These are phyloP conservation scores for Usnea hakonensis DNA, from an alignment of 495 filamentous ascomycete species.

Conservation along the genomic window DNA sequence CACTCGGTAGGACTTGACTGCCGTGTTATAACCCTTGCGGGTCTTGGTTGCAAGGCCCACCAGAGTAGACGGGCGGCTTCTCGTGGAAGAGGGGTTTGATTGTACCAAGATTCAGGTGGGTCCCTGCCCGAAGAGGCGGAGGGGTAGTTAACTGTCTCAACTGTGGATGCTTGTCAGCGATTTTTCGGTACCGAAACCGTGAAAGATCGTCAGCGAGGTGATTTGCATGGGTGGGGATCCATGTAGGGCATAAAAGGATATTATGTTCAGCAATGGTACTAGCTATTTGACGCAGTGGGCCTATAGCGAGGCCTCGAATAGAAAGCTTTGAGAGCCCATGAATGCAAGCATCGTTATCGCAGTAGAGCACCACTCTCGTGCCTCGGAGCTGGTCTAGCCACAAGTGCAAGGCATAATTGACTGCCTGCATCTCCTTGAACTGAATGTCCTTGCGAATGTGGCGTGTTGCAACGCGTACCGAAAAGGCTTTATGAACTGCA, in stretches of 20 bases:
- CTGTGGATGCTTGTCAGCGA: not conserved
- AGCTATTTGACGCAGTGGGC: not conserved
- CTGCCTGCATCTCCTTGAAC: slow-evolving; percentile 1
- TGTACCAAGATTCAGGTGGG: not conserved
- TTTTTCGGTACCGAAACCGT: not conserved
- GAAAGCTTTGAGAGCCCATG: too few relatives aligned
- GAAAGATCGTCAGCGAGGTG: not conserved
- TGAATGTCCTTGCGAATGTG: not conserved
- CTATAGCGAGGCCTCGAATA: not conserved
- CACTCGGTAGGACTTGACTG: not conserved
- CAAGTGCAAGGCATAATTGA: not conserved
- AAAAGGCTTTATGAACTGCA: not conserved
- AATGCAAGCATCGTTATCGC: too few relatives aligned
- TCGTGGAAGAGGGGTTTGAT: not conserved
- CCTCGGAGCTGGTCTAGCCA: too few relatives aligned
- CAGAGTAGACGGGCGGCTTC: not conserved
- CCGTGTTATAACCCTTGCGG: not conserved
- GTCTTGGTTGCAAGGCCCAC: not conserved
- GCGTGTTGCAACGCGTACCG: not conserved
- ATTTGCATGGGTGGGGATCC: not conserved
- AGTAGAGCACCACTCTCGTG: not conserved
- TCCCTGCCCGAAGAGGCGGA: not conserved
- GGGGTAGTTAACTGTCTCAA: not conserved
- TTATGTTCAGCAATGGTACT: not conserved
- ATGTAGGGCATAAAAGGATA: not conserved